These are phyloP conservation scores for Avena insularis DNA, from an alignment of 176 grass and related monocot species.

Conservation along the genomic window DNA sequence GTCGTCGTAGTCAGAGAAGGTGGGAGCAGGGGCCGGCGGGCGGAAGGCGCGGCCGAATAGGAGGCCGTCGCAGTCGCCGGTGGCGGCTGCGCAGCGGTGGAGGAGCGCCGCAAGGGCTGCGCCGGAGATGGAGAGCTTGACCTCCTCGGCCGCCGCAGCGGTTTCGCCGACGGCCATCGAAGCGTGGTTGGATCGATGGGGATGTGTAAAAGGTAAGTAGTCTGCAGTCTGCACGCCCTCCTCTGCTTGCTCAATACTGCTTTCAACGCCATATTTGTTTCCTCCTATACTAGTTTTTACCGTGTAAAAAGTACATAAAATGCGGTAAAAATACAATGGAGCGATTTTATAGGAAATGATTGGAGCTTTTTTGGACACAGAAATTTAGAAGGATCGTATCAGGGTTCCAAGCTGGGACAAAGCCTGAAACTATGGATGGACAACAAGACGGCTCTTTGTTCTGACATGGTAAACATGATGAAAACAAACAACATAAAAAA, in stretches of 20 bases:
- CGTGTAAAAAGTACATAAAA: neutral
- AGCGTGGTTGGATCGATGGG: neutral
- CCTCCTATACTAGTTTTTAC: neutral
- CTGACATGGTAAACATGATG: neutral
- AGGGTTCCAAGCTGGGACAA: neutral
- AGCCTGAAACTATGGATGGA: too few species aligned
- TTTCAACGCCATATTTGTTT: neutral
- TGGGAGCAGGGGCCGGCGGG: conserved; percentile 43
- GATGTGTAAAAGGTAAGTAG: neutral
- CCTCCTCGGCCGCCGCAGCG: conserved; percentile 11
- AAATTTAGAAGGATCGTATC: neutral
- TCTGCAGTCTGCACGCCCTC: neutral
- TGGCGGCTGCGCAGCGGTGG: conserved; percentile 54
- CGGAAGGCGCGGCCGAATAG: conserved; percentile 52
- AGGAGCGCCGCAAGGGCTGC: conserved; percentile 64
- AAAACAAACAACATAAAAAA: neutral
- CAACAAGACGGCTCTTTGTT: too few species aligned
- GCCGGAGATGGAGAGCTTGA: conserved; percentile 71
- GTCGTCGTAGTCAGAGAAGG: conserved; percentile 52
- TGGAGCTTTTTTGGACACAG: neutral
- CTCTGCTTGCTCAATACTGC: neutral
- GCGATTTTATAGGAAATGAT: neutral
- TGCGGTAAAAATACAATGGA: neutral
- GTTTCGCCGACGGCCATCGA: conserved; percentile 41
- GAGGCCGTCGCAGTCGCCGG: conserved; percentile 63